phyloP scores from a whole-genome alignment of 371 early-diverging fungal genomes.

The Mucor mucedo region DNA sequence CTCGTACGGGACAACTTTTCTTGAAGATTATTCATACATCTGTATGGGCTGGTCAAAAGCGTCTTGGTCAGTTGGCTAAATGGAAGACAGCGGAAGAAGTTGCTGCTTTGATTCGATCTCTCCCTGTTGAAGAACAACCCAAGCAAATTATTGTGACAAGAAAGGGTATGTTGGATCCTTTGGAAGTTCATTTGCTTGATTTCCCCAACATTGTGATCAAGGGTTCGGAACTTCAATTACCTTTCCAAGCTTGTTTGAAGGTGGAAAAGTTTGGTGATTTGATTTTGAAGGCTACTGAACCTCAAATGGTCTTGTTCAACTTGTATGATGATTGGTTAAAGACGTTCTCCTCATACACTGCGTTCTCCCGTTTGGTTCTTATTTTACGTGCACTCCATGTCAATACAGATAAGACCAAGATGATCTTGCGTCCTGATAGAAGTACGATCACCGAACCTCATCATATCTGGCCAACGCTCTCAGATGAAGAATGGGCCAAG shows the following conservation, averaged over 20 bases:
- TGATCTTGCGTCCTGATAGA: slow-evolving; percentile 94
- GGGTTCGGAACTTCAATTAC: slow-evolving; percentile 94
- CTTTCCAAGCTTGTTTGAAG: slow-evolving; percentile 97
- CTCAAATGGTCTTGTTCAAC: slow-evolving; percentile 92
- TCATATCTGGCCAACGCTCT: slow-evolving; percentile 96
- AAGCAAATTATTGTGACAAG: slow-evolving; percentile 98
- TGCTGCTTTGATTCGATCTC: slow-evolving; percentile 96
- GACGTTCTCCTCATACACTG: slow-evolving; percentile 95
- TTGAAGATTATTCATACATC: slow-evolving; percentile 99
- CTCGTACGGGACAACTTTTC: slow-evolving; percentile 98
- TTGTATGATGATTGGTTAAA: slow-evolving; percentile 96
- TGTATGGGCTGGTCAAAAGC: slow-evolving; percentile 99
- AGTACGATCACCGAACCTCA: slow-evolving; percentile 92
- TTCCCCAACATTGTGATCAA: slow-evolving; percentile 99
- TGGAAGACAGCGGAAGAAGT: slow-evolving; percentile 99
- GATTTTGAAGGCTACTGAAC: slow-evolving; percentile 97
- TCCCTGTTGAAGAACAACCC: slow-evolving; percentile 98
- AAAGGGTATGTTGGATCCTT: slow-evolving; percentile 99
- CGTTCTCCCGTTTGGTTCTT: slow-evolving; percentile 96
- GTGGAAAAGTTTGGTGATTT: slow-evolving; percentile 98
- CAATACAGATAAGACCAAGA: slow-evolving; percentile 95
- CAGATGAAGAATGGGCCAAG: slow-evolving; percentile 98
- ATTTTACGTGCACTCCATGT: slow-evolving; percentile 97
- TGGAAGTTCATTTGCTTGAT: slow-evolving; percentile 93
- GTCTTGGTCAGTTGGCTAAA: slow-evolving; percentile 97